These are phyloP conservation scores for Cystobasidium ongulense DNA, from an alignment of 768 basidiomycete species.

Conservation along the genomic window DNA sequence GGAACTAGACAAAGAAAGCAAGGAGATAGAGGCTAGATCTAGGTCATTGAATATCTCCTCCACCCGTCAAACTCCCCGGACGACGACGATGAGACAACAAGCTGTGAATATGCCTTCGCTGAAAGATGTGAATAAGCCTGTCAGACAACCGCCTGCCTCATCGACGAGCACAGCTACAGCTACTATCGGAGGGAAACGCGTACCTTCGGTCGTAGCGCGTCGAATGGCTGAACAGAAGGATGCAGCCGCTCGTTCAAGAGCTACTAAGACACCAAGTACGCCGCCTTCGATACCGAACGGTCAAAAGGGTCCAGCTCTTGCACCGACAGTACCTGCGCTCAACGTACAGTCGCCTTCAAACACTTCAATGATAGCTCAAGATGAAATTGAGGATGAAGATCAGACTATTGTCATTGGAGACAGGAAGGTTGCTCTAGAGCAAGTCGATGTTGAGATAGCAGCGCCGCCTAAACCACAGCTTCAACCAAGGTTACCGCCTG, in stretches of 20 bases:
- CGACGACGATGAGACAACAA: not conserved
- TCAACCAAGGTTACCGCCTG: not conserved
- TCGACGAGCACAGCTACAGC: not conserved
- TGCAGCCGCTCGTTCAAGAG: not conserved
- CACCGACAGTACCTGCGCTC: not conserved
- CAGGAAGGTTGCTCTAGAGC: too few species aligned
- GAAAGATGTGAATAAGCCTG: not conserved
- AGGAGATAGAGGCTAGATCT: not conserved
- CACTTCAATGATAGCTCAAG: not conserved
- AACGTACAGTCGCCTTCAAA: not conserved
- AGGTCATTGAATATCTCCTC: not conserved
- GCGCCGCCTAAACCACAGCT: not conserved
- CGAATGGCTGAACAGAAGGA: slow-evolving; percentile 12
- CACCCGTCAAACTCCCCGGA: not conserved
- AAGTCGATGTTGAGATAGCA: not conserved
- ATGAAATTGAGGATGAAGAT: not conserved
- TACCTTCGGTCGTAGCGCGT: slow-evolving; percentile 14
- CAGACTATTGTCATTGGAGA: not conserved
- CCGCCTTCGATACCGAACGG: not conserved
- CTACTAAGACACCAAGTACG: not conserved
- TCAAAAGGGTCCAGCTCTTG: not conserved
- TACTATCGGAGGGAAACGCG: not conserved
- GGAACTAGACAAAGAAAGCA: slow-evolving; percentile 33
- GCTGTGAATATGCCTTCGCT: not conserved
- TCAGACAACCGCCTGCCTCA: not conserved